Base-by-base conservation (phyloP, 2,329 filamentous ascomycete genomes). In the Calonectria naviculata region DNA sequence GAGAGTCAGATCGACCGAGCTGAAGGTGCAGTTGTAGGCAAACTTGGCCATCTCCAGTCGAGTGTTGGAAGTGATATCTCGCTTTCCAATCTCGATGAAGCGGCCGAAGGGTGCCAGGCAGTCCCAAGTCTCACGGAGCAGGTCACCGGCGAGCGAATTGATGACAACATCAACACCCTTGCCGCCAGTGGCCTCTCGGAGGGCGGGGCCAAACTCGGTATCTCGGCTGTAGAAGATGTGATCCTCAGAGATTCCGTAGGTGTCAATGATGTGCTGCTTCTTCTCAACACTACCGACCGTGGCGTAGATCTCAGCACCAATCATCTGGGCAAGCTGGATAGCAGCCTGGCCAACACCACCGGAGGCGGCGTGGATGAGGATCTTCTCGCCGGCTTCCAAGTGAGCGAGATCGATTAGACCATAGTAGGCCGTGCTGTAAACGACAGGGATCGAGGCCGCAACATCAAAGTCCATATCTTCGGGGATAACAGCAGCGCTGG, bases 31-130 rank as follows among this genome's bases (percentile, higher is more conserved):
- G 36, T 71, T 74, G 28, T 67, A 34, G 5, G 65, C 67, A 60
- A 86, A 86, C 1, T 79, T 80, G 2, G 74, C 67, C 83, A 85
- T 85, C 13, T 69, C 62, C 5, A 76, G 54, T 6, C 63, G 41
- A 0, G 67, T 68, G 41, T 72, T 74, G 46, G 61, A 65, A 4
- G 64, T 62, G 26, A 83, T 80, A 58, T 83, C 81, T 7, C 73
- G 72, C 67, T 79, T 80, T 8, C 81, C 81, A 24, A 84, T 79
- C 69, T 84, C 83, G 1, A 84, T 65, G 38, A 84, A 82, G 2
- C 76, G 73, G 0, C 83, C 82, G 58, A 78, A 79, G 0, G 66
- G 64, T 3, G 83, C 80, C 5, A 85, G 70, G 41, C 78, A 82
- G 19, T 79, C 67, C 80, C 79, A 83, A 0, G 80, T 78, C 1